Conservation (phyloP, 108 stramenopile species). For the Nannochloropsis salina region DNA sequence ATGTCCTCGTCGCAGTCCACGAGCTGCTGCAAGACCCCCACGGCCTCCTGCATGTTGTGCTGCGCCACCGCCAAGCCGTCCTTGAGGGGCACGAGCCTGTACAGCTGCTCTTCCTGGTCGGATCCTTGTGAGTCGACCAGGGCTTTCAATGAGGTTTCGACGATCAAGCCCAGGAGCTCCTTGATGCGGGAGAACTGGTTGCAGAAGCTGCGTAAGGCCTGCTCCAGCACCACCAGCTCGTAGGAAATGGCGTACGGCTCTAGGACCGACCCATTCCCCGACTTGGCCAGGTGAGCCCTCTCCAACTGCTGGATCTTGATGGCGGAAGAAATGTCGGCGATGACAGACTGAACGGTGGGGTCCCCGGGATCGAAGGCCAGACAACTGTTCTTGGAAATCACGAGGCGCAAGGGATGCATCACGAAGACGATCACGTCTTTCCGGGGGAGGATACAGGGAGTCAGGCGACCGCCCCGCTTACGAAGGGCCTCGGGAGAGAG, state of each 20-base stretch:
- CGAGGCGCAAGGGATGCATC: background rate
- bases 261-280: background rate
- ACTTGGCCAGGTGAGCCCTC: constrained; percentile 7
- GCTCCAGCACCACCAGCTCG: constrained; percentile 11
- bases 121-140: constrained; percentile 7
- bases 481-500: constrained; percentile 12
- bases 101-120: constrained; percentile 15
- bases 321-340: background rate
- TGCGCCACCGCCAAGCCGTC: background rate
- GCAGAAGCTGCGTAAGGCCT: constrained; percentile 9
- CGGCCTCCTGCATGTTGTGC: background rate
- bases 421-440: background rate
- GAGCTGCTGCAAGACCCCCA: background rate
- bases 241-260: background rate
- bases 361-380: background rate
- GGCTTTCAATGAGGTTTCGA: background rate
- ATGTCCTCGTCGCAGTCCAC: constrained; percentile 2
- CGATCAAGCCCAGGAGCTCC: background rate
- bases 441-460: background rate
- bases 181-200: constrained; percentile 1
- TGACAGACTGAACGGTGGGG: background rate
- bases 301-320: background rate
- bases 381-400: background rate
- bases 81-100: background rate
- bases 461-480: constrained; percentile 12